Conservation (phyloP, 148 eudicot species). For the Fallopia convolvulus region DNA sequence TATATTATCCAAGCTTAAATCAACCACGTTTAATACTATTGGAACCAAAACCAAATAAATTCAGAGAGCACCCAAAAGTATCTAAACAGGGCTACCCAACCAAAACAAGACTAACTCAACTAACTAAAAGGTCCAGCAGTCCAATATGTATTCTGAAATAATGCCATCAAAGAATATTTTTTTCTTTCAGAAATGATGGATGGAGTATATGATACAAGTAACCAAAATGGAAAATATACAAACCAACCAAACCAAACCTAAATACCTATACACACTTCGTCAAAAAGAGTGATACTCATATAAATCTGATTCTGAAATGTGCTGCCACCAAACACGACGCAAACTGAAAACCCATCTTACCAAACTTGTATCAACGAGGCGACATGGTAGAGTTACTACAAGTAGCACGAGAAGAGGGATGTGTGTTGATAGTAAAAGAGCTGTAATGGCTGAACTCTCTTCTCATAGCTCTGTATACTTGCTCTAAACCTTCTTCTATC, state of each 20-base stretch:
- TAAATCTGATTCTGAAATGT: background rate
- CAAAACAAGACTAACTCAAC: too few species aligned
- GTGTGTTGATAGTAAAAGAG: conserved; percentile 49
- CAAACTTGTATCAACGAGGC: conserved; percentile 41
- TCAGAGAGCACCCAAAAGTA: too few species aligned
- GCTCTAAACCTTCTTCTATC: conserved; percentile 85
- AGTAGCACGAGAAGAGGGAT: conserved; percentile 68
- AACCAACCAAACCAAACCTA: background rate
- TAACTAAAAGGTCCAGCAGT: background rate
- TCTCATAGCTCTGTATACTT: conserved; percentile 85
- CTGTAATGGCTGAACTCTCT: conserved; percentile 61
- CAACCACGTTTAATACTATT: too few species aligned
- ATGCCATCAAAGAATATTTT: background rate
- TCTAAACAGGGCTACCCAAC: too few species aligned
- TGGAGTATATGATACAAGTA: background rate
- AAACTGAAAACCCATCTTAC: background rate
- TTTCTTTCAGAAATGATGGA: background rate
- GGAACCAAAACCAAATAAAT: too few species aligned
- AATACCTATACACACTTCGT: background rate
- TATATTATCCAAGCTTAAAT: too few species aligned
- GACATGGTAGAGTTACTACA: conserved; percentile 91
- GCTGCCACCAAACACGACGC: background rate
- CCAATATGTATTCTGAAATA: background rate
- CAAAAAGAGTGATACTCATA: background rate
- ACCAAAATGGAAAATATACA: background rate